phyloP scores from a whole-genome alignment of 306 rosid species.

The Sicyos edulis region DNA sequence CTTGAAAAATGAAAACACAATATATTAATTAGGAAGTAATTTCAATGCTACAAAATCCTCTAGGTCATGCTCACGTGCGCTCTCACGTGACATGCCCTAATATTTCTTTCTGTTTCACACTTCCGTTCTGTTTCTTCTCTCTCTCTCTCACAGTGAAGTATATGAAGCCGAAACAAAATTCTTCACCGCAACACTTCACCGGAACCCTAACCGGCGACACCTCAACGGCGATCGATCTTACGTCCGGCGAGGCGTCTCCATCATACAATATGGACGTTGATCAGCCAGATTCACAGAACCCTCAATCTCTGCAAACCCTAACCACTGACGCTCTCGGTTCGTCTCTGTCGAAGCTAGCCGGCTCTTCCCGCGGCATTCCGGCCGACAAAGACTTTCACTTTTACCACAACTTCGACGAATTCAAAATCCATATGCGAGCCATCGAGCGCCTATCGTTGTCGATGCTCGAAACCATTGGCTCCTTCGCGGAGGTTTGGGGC shows the following conservation, averaged over 20 bases:
- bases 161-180: conserved; percentile 8
- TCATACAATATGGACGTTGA: conserved; percentile 36
- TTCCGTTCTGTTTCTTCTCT: neutral
- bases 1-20: too few relatives aligned
- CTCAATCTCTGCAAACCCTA: conserved; percentile 38
- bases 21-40: too few relatives aligned
- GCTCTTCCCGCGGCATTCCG: conserved; percentile 55
- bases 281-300: conserved; percentile 30
- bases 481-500: conserved; percentile 43
- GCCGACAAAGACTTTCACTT: conserved; percentile 58
- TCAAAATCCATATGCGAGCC: conserved; percentile 43
- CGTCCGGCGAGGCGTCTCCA: conserved; percentile 19
- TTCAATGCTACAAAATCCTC: neutral
- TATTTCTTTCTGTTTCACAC: neutral
- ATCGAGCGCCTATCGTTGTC: conserved; percentile 48
- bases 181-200: conserved; percentile 12
- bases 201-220: conserved; percentile 24
- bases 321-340: conserved; percentile 44
- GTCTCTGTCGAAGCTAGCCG: conserved; percentile 49
- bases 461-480: conserved; percentile 55
- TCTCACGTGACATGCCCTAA: neutral
- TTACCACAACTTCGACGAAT: conserved; percentile 59
- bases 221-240: conserved; percentile 11
- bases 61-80: neutral
- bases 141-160: conserved; percentile 12